phyloP scores from a whole-genome alignment of 768 basidiomycete species.

The Suillus americanus region DNA sequence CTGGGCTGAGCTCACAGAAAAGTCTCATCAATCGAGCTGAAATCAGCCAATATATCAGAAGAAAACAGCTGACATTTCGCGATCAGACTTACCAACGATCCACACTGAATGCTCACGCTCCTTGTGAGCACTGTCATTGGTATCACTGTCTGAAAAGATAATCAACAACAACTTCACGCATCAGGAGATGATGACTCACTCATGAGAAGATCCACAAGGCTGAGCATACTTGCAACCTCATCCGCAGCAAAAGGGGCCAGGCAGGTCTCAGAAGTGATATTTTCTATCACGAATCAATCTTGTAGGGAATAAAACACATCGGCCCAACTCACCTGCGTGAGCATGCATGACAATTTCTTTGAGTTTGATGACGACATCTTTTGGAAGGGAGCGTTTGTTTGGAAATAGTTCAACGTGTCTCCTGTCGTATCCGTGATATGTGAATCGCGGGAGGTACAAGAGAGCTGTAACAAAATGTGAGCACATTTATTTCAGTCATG shows the following conservation, averaged over 20 bases:
- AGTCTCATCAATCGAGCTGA: constrained; percentile 43
- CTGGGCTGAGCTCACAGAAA: constrained; percentile 32
- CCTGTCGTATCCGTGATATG: background rate
- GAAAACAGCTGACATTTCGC: background rate
- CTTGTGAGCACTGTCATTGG: background rate
- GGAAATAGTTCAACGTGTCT: background rate
- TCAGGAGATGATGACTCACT: constrained; percentile 21
- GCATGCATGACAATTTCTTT: constrained; percentile 4
- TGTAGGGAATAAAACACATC: background rate
- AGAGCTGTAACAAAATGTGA: background rate
- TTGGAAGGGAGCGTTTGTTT: constrained; percentile 20
- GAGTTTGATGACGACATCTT: background rate
- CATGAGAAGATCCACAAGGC: constrained; percentile 29
- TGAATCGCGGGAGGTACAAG: background rate
- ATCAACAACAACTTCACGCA: background rate
- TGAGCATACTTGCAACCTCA: constrained; percentile 37
- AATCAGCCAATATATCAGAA: background rate
- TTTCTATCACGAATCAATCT: constrained; percentile 20
- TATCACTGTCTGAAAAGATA: background rate
- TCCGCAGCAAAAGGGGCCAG: constrained; percentile 35
- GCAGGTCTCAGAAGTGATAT: constrained; percentile 35
- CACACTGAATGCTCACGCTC: background rate
- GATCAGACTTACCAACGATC: background rate
- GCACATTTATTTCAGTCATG: background rate
- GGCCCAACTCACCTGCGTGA: background rate